Base-by-base conservation (phyloP, 306 rosid species). In the Sicyos baderoa region DNA sequence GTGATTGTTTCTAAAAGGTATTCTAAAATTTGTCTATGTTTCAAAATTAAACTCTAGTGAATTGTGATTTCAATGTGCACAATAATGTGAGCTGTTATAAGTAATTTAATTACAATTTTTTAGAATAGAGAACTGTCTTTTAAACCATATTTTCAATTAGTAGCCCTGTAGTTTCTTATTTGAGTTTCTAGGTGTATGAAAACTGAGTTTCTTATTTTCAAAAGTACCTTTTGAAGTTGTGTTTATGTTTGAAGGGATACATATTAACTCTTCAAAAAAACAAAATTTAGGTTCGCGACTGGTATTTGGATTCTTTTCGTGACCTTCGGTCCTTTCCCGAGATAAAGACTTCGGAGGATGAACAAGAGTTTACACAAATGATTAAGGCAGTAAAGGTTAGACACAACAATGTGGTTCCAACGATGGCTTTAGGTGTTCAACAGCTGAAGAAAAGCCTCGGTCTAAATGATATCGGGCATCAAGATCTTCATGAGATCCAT, bases 351-450 rank as follows among this genome's bases (percentile, higher is more conserved):
- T 58, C 79, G 60, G 79, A 21, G 3, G 97, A 90, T 17, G 96
- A 90, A 82, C 85, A 63, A 49, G 89, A 81, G 11, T 90, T 93
- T 71, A 93, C 96, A 0, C 83, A 93, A 14, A 90, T 88, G 87
- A 90, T 93, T 25, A 93, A 90, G 83, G 97, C 99, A 45, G 86
- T 93, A 48, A 93, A 88, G 87, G 97, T 90, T 69, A 88, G 97
- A 71, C 99, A 93, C 84, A 93, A 93, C 83, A 90, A 93, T 72
- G 99, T 93, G 78, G 99, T 93, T 32, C 99, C 91, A 10, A 88
- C 78, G 80, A 93, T 93, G 99, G 99, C 99, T 69, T 64, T 93
- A 68, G 99, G 99, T 60, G 94, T 93, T 82, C 94, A 90, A 66
- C 99, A 88, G 76, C 82, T 93, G 86, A 93, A 93, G 89, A 93